A percentile compares a stretch with the other conserved stretches of the same genome.
These are phyloP conservation scores for Medicago truncatula DNA, from an alignment of 306 rosid genomes.

Conservation along the genomic window DNA sequence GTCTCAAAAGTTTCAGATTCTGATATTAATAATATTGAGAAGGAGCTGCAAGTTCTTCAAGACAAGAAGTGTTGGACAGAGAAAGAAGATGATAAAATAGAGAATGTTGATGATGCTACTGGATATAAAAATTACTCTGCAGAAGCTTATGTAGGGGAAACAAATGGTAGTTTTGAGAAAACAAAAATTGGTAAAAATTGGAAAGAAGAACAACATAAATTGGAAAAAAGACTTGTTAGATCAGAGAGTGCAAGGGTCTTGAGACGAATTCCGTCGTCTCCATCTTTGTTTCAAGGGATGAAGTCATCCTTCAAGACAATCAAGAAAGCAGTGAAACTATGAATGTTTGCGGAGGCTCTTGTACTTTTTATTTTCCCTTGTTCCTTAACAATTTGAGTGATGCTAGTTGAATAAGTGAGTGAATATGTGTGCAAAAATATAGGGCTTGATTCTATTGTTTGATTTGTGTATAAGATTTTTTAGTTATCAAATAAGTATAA, in stretches of 20 bases:
- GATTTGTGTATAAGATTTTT: conserved; percentile 52
- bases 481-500: conserved; percentile 47
- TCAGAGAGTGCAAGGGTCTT: conserved; percentile 78
- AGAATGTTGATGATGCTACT: conserved; percentile 40
- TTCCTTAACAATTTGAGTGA: conserved; percentile 41
- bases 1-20: conserved; percentile 46
- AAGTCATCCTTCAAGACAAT: conserved; percentile 36
- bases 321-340: conserved; percentile 35
- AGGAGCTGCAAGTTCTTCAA: conserved; percentile 39
- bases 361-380: conserved; percentile 1
- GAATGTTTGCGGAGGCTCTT: not conserved
- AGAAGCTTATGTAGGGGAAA: conserved; percentile 45
- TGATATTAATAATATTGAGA: conserved; percentile 38
- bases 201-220: conserved; percentile 55
- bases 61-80: conserved; percentile 36
- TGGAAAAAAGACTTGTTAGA: conserved; percentile 60
- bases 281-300: conserved; percentile 78
- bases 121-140: conserved; percentile 43
- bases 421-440: conserved; percentile 39
- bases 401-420: conserved; percentile 46
- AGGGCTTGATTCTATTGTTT: conserved; percentile 45
- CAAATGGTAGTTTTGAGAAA: conserved; percentile 55
- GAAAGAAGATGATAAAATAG: conserved; percentile 38
- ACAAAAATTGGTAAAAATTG: conserved; percentile 46
- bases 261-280: conserved; percentile 88